Evolutionary conservation across 371 early-diverging fungal genomes (phyloP).

Genomic region (Rhizomucor pusillus): DNA sequence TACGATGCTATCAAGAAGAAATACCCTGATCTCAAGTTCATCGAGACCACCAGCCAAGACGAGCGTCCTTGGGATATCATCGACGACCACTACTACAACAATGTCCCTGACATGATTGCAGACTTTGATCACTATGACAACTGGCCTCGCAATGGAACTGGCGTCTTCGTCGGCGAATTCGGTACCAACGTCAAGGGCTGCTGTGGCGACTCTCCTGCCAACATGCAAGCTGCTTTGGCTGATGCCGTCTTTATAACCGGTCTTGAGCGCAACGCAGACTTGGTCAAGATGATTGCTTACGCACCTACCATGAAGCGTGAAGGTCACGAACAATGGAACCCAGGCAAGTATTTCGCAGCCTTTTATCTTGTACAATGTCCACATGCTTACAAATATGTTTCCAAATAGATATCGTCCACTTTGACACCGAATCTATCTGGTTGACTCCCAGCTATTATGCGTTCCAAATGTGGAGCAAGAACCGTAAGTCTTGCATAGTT

Average conservation of each 20-base stretch:
- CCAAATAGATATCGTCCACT: slow-evolving; percentile 17
- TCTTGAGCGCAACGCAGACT: slow-evolving; percentile 26
- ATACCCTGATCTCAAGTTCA: slow-evolving; percentile 16
- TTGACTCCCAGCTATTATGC: slow-evolving; percentile 24
- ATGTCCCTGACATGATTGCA: slow-evolving; percentile 10
- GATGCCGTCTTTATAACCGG: slow-evolving; percentile 24
- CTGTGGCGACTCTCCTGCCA: slow-evolving; percentile 20
- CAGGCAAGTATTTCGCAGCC: slow-evolving; percentile 17
- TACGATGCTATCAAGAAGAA: slow-evolving; percentile 21
- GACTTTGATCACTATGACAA: slow-evolving; percentile 12
- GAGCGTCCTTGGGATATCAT: slow-evolving; percentile 11
- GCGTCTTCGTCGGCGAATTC: slow-evolving; percentile 24
- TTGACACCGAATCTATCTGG: slow-evolving; percentile 19
- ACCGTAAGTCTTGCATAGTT: slow-evolving; percentile 5
- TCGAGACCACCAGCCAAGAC: slow-evolving; percentile 13
- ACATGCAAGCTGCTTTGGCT: slow-evolving; percentile 23
- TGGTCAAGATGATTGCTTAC: slow-evolving; percentile 26
- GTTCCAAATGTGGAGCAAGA: slow-evolving; percentile 18
- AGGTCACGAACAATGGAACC: slow-evolving; percentile 26
- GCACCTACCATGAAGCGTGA: slow-evolving; percentile 22
- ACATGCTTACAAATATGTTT: background rate
- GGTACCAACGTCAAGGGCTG: slow-evolving; percentile 20
- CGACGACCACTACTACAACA: slow-evolving; percentile 22
- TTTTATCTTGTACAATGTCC: too few relatives aligned
- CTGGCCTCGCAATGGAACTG: slow-evolving; percentile 15